Conservation (phyloP, 768 basidiomycete species). For the Naganishia randhawae region DNA sequence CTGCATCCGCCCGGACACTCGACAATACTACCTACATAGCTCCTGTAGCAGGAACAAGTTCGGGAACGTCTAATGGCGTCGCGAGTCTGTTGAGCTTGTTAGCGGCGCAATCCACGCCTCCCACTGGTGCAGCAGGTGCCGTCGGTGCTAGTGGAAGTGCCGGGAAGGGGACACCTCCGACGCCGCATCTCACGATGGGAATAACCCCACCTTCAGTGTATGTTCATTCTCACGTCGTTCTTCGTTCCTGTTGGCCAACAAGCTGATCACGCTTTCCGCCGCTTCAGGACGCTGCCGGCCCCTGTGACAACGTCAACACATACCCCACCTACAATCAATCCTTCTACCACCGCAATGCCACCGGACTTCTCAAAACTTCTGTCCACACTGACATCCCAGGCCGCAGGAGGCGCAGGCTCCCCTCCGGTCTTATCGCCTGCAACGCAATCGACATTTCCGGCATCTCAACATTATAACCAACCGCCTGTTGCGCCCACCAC, state of each 20-base stretch:
- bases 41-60: not conserved
- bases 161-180: not conserved
- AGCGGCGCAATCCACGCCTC: not conserved
- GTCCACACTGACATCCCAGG: not conserved
- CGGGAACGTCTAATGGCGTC: slow-evolving; percentile 2
- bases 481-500: not conserved
- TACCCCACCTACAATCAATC: not conserved
- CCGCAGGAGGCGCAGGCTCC: not conserved
- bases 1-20: not conserved
- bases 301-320: not conserved
- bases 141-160: not conserved
- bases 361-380: not conserved
- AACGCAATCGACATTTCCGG: not conserved
- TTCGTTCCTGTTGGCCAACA: not conserved
- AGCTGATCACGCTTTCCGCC: not conserved
- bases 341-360: not conserved
- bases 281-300: not conserved
- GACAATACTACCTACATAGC: not conserved
- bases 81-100: slow-evolving; percentile 13
- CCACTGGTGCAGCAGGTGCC: not conserved
- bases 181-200: not conserved
- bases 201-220: not conserved
- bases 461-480: too few relatives aligned
- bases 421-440: not conserved
- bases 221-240: not conserved